Percentiles rank a stretch among this genome's conserved stretches.
phyloP scores from a whole-genome alignment of 306 rosid species.

The Medicago arabica region DNA sequence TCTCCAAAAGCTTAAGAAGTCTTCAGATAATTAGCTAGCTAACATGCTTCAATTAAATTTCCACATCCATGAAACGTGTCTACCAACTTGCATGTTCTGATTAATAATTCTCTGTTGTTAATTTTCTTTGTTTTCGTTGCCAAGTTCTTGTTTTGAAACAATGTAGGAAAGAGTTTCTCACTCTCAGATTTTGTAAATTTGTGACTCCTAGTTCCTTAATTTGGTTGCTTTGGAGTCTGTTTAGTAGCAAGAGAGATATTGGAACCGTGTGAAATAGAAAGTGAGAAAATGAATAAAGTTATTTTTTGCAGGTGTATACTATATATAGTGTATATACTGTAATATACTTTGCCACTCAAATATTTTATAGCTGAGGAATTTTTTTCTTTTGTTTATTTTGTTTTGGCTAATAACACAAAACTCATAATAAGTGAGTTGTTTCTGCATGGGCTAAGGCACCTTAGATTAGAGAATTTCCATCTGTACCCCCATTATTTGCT shows the following conservation, averaged over 20 bases:
- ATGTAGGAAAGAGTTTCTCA: neutral
- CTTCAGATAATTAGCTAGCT: neutral
- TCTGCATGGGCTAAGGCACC: too few relatives aligned
- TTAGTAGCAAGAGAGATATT: conserved; percentile 21
- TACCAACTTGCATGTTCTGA: neutral
- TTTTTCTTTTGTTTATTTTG: neutral
- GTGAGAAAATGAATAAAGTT: conserved; percentile 11
- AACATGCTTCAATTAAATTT: conserved; percentile 1
- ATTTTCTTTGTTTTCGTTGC: neutral
- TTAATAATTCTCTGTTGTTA: neutral
- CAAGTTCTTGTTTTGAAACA: conserved; percentile 2
- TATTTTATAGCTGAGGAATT: neutral
- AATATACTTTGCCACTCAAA: neutral
- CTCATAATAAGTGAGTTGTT: too few relatives aligned
- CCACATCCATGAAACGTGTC: conserved; percentile 1
- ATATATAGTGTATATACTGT: neutral
- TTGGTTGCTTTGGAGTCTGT: conserved; percentile 8
- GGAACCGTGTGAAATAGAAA: neutral
- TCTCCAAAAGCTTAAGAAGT: conserved; percentile 47
- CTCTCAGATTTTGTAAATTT: neutral
- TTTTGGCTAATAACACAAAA: neutral
- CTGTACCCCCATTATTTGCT: too few relatives aligned
- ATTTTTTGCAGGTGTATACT: neutral
- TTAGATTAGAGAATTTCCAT: too few relatives aligned
- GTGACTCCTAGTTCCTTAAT: neutral